These are phyloP conservation scores for Citrus maxima DNA, from an alignment of 345 rosid genomes.

Conservation along the genomic window DNA sequence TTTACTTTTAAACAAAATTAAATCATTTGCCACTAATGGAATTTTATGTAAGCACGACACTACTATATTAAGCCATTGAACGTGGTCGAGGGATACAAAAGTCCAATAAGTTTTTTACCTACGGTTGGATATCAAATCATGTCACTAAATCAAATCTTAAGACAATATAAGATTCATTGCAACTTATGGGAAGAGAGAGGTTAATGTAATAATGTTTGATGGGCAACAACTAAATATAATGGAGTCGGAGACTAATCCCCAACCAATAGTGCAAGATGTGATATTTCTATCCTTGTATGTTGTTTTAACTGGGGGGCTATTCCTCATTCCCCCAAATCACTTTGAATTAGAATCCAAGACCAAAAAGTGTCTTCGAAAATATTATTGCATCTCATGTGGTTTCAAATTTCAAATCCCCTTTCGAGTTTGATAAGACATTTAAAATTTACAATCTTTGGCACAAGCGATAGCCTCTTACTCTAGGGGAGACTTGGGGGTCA, in stretches of 20 bases:
- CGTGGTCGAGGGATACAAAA: neutral
- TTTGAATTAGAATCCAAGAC: slow-evolving; percentile 28
- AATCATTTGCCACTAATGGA: neutral
- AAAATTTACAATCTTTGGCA: neutral
- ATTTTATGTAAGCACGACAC: slow-evolving; percentile 1
- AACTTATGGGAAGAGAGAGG: neutral
- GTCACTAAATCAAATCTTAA: neutral
- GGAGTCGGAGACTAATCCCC: neutral
- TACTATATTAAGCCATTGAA: neutral
- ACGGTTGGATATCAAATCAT: neutral
- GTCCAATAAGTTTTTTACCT: neutral
- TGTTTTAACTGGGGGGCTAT: neutral
- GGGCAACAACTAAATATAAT: neutral
- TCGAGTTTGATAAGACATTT: slow-evolving; percentile 6
- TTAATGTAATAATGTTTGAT: neutral
- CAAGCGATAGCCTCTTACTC: neutral
- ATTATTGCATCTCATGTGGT: neutral
- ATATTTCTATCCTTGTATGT: slow-evolving; percentile 34
- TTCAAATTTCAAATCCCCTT: neutral
- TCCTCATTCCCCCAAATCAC: slow-evolving; percentile 37
- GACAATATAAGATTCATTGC: neutral
- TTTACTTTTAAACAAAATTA: neutral
- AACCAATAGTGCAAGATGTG: slow-evolving; percentile 15
- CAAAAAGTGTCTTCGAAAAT: slow-evolving; percentile 1
- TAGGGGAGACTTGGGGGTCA: neutral